Evolutionary conservation across 78 protist genomes (phyloP).

Genomic region (Dictyostelium intermedium): DNA sequence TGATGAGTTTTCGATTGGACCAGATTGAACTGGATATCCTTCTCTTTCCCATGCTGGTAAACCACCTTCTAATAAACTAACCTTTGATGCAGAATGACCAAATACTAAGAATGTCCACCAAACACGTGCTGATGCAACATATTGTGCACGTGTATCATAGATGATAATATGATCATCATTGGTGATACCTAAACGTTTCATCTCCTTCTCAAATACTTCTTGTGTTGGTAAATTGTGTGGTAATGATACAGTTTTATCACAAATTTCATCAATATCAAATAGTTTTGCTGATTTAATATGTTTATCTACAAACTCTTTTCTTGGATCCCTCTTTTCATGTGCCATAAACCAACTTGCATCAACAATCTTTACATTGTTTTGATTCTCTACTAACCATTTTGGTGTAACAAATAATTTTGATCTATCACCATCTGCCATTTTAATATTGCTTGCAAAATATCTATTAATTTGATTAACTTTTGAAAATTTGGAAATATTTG

Average conservation of each 20-base stretch:
- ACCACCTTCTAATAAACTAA: slow-evolving; percentile 45
- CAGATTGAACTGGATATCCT: not conserved
- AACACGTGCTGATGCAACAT: slow-evolving; percentile 79
- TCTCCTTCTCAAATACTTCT: slow-evolving; percentile 19
- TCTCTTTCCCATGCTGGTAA: slow-evolving; percentile 56
- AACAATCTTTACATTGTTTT: slow-evolving; percentile 39
- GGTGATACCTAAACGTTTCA: slow-evolving; percentile 45
- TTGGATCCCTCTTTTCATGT: slow-evolving; percentile 67
- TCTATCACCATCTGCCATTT: not conserved
- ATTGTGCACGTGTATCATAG: slow-evolving; percentile 67
- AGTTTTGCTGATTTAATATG: slow-evolving; percentile 1
- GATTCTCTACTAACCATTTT: slow-evolving; percentile 63
- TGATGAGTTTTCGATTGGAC: not conserved
- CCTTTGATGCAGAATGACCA: slow-evolving; percentile 31
- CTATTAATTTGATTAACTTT: not conserved
- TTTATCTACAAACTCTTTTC: slow-evolving; percentile 17
- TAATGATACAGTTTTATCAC: slow-evolving; percentile 47
- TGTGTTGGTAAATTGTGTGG: slow-evolving; percentile 76
- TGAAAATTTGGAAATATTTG: not conserved
- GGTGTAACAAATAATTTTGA: slow-evolving; percentile 57
- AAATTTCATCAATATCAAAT: slow-evolving; percentile 66
- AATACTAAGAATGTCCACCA: slow-evolving; percentile 79
- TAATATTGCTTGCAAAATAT: not conserved
- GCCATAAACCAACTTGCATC: slow-evolving; percentile 79
- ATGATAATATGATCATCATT: slow-evolving; percentile 72